These are phyloP conservation scores for Apostasia ramifera DNA, from an alignment of 106 monocot species.

Conservation along the genomic window DNA sequence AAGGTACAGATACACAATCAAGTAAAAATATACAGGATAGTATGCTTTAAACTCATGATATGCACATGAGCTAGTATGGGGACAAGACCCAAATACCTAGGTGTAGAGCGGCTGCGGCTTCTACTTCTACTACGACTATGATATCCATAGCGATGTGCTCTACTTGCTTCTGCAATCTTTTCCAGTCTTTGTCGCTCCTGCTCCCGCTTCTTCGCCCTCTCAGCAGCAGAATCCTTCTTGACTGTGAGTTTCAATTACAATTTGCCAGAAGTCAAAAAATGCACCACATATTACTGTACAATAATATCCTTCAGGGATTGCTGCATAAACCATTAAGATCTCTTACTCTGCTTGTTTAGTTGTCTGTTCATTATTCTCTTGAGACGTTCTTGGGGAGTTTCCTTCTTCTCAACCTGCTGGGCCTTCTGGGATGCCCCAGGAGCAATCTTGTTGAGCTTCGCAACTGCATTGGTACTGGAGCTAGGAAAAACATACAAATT, in stretches of 20 bases:
- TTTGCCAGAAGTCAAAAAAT: neutral
- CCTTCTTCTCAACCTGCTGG: conserved; percentile 69
- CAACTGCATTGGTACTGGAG: conserved; percentile 50
- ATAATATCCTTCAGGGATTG: neutral
- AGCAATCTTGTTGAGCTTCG: conserved; percentile 70
- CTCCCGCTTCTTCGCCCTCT: conserved; percentile 88
- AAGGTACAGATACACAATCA: neutral
- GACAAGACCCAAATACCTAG: conserved; percentile 33
- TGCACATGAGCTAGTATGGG: neutral
- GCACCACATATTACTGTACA: neutral
- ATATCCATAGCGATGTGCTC: conserved; percentile 42
- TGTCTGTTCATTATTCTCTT: conserved; percentile 99
- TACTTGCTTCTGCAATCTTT: conserved; percentile 77
- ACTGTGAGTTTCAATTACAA: conserved; percentile 29
- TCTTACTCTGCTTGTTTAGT: conserved; percentile 91
- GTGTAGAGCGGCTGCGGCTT: conserved; percentile 68
- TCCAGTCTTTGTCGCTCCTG: conserved; percentile 80
- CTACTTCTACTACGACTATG: conserved; percentile 60
- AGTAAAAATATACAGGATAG: neutral
- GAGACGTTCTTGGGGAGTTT: conserved; percentile 96
- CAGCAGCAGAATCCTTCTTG: conserved; percentile 83
- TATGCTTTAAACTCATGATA: neutral
- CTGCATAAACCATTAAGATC: neutral
- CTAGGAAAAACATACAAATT: conserved; percentile 12
- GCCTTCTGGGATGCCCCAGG: conserved; percentile 44